Base-by-base conservation (phyloP, 2,329 filamentous ascomycete genomes). In the Fusarium compactum region DNA sequence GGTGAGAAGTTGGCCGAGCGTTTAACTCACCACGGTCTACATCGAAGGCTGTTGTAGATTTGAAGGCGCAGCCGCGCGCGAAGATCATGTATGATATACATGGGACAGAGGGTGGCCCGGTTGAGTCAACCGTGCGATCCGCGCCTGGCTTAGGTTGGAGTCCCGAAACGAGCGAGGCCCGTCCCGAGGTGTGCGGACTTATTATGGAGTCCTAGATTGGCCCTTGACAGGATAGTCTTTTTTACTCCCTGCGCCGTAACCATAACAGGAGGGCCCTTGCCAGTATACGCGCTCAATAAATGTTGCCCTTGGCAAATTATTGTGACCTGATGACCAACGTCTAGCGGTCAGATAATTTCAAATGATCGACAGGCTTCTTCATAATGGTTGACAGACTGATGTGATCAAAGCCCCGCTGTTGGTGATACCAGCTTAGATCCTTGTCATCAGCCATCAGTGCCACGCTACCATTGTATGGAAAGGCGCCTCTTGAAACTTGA, bases 391-490 rank as follows among this genome's bases (percentile, higher is more conserved):
- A 67, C 68, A 43, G 60, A 52, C 65, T 65, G 60, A 59, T 69
- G 58, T 71, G 68, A 67, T 69, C 58, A 67, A 71, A 38, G 34
- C 52, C 68, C 67, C 63, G 68, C 55, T 71, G 68, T 71, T 70
- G 68, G 68, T 71, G 68, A 69, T 71, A 56, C 59, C 45, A 70
- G 40, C 46, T 51, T 54, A 52, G 32, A 65, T 57, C 68, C 68
- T 58, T 69, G 68, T 65, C 50, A 40, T 48, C 38, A 46, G 40
- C 47, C 45, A 43, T 54, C 30, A 63, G 53, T 65, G 57, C 68
- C 55, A 70, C 56, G 64, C 65, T 65, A 53, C 56, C 52, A 61
- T 47, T 54, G 40, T 43, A 58, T 32, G 53, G 62, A 15, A 54
- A 54, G 60, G 68, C 64, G 59, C 61, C 55, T 71, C 52, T 71